A percentile compares a stretch with the other conserved stretches of the same genome.
phyloP scores from a whole-genome alignment of 1,284 basidiomycete species.

The Leccinum solheimii region DNA sequence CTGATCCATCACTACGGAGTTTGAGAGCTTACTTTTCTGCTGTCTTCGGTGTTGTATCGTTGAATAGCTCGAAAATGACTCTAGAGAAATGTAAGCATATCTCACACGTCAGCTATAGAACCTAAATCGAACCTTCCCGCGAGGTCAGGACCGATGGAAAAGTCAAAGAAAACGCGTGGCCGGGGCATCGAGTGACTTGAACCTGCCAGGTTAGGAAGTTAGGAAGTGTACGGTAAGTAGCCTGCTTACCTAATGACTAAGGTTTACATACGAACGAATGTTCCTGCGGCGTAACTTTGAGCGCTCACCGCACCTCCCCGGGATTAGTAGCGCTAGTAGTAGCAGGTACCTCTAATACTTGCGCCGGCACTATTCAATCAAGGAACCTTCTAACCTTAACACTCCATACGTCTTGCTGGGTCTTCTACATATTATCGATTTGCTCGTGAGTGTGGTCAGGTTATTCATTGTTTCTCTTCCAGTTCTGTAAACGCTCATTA shows the following conservation, averaged over 20 bases:
- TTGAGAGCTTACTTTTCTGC: slow-evolving; percentile 72
- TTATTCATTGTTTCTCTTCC: slow-evolving; percentile 1
- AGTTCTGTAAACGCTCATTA: slow-evolving; percentile 1
- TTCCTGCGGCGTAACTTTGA: slow-evolving; percentile 1
- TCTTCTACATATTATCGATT: not conserved
- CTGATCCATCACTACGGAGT: not conserved
- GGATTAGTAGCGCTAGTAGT: not conserved
- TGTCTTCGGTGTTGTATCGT: slow-evolving; percentile 76
- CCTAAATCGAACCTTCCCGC: slow-evolving; percentile 52
- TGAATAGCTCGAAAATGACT: slow-evolving; percentile 81
- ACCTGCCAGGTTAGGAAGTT: not conserved
- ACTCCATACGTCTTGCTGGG: not conserved
- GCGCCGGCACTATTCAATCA: not conserved
- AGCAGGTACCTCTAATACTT: not conserved
- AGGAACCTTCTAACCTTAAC: not conserved
- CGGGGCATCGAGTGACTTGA: slow-evolving; percentile 28
- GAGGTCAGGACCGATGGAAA: slow-evolving; percentile 52
- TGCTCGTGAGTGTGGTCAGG: slow-evolving; percentile 1
- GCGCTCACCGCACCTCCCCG: slow-evolving; percentile 1
- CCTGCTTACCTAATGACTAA: slow-evolving; percentile 17
- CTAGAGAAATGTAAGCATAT: slow-evolving; percentile 36
- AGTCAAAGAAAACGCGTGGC: slow-evolving; percentile 71
- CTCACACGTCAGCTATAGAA: not conserved
- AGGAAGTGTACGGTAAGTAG: not conserved
- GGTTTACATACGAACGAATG: not conserved